Percentiles rank a stretch among this genome's conserved stretches.
Evolutionary conservation across 2,329 filamentous ascomycete species (phyloP).

Genomic region (Bipolaris victoriae): DNA sequence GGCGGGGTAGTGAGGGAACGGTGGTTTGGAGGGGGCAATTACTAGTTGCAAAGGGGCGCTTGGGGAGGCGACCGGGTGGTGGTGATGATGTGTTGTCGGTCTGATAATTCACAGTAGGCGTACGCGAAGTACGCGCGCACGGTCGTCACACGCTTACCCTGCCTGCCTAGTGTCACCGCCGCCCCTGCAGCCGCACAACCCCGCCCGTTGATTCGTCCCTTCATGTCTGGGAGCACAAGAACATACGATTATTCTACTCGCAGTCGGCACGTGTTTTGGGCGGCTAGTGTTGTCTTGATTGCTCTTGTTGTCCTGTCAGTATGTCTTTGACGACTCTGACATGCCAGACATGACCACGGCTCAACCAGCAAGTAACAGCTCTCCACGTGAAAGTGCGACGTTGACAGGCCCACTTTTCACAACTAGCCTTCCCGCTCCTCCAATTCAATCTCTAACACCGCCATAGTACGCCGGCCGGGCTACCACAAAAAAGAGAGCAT

Average conservation of each 20-base stretch:
- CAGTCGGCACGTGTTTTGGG: background rate
- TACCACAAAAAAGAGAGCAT: background rate
- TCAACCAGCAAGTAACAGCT: constrained; percentile 10
- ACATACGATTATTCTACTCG: background rate
- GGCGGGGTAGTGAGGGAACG: constrained; percentile 14
- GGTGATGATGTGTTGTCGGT: constrained; percentile 32
- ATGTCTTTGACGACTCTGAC: constrained; percentile 1
- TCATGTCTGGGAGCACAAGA: constrained; percentile 11
- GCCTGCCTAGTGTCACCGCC: constrained; percentile 21
- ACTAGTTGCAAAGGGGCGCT: constrained; percentile 13
- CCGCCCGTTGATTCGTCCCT: constrained; percentile 28
- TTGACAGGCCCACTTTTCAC: constrained; percentile 4
- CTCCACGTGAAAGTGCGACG: constrained; percentile 13
- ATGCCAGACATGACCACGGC: background rate
- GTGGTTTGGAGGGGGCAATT: constrained; percentile 7
- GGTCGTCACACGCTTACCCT: constrained; percentile 19
- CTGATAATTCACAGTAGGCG: constrained; percentile 20
- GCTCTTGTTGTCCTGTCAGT: background rate
- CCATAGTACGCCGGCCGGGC: background rate
- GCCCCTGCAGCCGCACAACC: constrained; percentile 6
- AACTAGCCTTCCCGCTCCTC: constrained; percentile 9
- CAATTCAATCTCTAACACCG: background rate
- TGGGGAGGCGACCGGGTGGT: constrained; percentile 21
- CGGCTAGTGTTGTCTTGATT: background rate
- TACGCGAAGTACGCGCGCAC: constrained; percentile 26